Evolutionary conservation across 805 yeast species (phyloP).

Genomic region (Naumovozyma castellii): DNA sequence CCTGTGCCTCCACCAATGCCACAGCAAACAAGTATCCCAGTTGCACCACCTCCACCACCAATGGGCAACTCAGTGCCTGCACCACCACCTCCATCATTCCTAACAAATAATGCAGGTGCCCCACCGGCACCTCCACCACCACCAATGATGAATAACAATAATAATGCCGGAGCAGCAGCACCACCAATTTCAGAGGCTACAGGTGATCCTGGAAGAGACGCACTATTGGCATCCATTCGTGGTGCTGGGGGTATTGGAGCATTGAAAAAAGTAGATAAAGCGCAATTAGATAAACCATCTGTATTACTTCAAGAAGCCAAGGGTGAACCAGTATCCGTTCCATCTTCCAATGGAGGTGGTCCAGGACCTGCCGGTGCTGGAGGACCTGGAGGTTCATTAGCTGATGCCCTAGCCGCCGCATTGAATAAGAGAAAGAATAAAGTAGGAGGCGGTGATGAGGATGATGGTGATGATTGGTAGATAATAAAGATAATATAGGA

Average conservation of each 20-base stretch:
- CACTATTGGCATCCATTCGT: conserved; percentile 77
- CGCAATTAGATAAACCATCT: conserved; percentile 73
- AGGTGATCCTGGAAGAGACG: conserved; percentile 61
- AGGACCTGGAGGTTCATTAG: conserved; percentile 55
- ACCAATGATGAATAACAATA: conserved; percentile 5
- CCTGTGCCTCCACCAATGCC: conserved; percentile 13
- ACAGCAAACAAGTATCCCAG: conserved; percentile 5
- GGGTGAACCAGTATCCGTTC: conserved; percentile 41
- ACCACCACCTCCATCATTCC: conserved; percentile 13
- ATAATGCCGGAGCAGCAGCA: conserved; percentile 3
- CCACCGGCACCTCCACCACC: conserved; percentile 13
- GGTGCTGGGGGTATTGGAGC: conserved; percentile 64
- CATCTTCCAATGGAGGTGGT: conserved; percentile 19
- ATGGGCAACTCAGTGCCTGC: conserved; percentile 3
- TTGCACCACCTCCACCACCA: conserved; percentile 13
- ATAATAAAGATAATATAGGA: too few relatives aligned
- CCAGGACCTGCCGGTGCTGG: conserved; percentile 35
- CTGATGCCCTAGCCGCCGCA: conserved; percentile 85
- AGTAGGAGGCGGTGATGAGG: conserved; percentile 76
- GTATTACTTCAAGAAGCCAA: conserved; percentile 60
- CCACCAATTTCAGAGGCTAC: conserved; percentile 20
- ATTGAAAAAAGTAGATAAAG: conserved; percentile 70
- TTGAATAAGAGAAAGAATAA: conserved; percentile 72
- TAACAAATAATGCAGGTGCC: background rate
- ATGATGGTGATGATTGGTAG: conserved; percentile 70